Evolutionary conservation across 768 basidiomycete species (phyloP).

Genomic region (Collybiopsis luxurians): DNA sequence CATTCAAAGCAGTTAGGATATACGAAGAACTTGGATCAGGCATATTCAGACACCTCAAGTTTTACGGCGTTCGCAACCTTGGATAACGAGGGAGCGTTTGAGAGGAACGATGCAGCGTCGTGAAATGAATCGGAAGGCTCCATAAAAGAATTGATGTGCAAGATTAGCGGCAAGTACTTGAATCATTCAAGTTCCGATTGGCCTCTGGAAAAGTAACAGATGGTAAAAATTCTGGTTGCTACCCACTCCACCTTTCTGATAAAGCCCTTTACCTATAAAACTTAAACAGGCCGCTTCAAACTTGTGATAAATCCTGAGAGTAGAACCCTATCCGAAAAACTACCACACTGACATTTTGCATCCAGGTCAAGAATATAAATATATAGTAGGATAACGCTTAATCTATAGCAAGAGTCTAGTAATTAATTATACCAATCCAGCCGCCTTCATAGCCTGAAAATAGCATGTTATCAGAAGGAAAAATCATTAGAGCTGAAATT

Average conservation of each 20-base stretch:
- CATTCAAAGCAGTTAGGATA: slow-evolving; percentile 22
- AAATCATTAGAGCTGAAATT: neutral
- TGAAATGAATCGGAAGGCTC: slow-evolving; percentile 40
- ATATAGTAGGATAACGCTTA: slow-evolving; percentile 4
- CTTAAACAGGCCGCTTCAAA: no score
- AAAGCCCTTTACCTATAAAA: no score
- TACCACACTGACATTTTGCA: no score
- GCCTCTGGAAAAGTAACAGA: no score
- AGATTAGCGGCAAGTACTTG: no score
- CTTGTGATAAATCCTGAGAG: no score
- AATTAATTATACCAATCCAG: slow-evolving; percentile 56
- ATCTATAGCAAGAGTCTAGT: neutral
- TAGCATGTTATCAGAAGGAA: slow-evolving; percentile 6
- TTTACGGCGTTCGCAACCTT: slow-evolving; percentile 61
- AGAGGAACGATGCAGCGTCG: slow-evolving; percentile 63
- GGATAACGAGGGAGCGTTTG: slow-evolving; percentile 49
- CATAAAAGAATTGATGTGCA: no score
- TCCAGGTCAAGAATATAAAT: no score
- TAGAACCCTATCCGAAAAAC: no score
- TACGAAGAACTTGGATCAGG: slow-evolving; percentile 4
- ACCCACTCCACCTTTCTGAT: no score
- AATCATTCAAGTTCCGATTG: no score
- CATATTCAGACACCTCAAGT: slow-evolving; percentile 59
- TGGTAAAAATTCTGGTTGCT: no score
- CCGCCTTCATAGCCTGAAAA: slow-evolving; percentile 72